These are phyloP conservation scores for Chloropicon primus DNA, from an alignment of 139 green algal species.

Conservation along the genomic window DNA sequence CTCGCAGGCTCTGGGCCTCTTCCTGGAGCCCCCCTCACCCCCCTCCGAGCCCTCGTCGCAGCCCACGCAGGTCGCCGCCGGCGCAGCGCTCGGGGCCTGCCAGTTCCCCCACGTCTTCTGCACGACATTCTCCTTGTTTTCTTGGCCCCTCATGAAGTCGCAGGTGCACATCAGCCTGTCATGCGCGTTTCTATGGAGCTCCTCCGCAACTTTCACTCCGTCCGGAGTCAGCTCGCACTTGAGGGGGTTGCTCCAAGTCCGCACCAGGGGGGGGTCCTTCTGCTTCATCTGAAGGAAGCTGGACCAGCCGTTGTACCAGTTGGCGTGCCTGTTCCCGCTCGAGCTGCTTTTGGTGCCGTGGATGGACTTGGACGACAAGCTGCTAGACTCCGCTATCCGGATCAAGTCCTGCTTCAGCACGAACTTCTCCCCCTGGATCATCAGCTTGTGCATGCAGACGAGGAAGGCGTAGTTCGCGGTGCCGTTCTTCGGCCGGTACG, in stretches of 20 bases:
- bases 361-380: background rate
- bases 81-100: too few relatives aligned
- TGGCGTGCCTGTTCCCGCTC: background rate
- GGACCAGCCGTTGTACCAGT: background rate
- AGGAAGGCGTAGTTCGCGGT: conserved; percentile 60
- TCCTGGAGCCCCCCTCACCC: too few relatives aligned
- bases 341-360: background rate
- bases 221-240: conserved; percentile 29
- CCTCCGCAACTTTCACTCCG: background rate
- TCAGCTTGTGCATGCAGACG: conserved; percentile 30
- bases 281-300: background rate
- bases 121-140: too few relatives aligned
- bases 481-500: conserved; percentile 41
- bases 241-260: conserved; percentile 23
- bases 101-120: background rate
- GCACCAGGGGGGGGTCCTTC: conserved; percentile 28
- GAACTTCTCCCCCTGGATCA: conserved; percentile 9
- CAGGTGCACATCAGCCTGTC: background rate
- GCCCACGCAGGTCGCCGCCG: too few relatives aligned
- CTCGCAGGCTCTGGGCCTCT: background rate
- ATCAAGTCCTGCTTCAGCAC: conserved; percentile 48
- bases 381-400: background rate
- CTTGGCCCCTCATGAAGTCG: background rate
- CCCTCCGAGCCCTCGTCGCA: too few relatives aligned
- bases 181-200: background rate